phyloP scores from a whole-genome alignment of 2,329 filamentous ascomycete genomes.

The Penicillium verrucosum region DNA sequence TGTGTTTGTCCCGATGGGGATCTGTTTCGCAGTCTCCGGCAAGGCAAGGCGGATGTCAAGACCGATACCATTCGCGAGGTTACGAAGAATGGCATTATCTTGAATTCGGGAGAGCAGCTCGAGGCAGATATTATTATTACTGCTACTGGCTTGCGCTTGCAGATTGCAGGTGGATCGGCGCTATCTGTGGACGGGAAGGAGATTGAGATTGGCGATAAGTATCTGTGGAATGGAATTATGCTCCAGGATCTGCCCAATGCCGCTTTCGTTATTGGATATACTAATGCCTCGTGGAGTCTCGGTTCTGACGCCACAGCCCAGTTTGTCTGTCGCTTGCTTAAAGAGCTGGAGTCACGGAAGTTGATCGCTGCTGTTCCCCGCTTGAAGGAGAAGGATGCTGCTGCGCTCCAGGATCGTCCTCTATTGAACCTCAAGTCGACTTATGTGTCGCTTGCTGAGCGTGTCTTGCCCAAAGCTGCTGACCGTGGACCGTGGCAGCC shows the following conservation, averaged over 20 bases:
- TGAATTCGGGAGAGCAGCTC: constrained; percentile 44
- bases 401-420: constrained; percentile 26
- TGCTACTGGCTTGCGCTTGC: constrained; percentile 44
- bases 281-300: constrained; percentile 46
- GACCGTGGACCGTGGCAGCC: constrained; percentile 42
- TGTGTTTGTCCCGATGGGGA: constrained; percentile 65
- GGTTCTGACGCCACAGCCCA: constrained; percentile 45
- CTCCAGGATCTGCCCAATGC: constrained; percentile 46
- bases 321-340: constrained; percentile 38
- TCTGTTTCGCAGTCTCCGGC: constrained; percentile 53
- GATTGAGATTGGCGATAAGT: constrained; percentile 35
- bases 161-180: constrained; percentile 37
- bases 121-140: constrained; percentile 46
- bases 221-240: constrained; percentile 45
- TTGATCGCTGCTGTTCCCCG: constrained; percentile 29
- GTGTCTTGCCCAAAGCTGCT: constrained; percentile 37
- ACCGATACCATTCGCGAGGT: constrained; percentile 55
- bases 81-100: constrained; percentile 48
- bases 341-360: constrained; percentile 29
- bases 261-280: constrained; percentile 43
- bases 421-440: constrained; percentile 42
- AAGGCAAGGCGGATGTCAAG: constrained; percentile 52
- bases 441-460: constrained; percentile 38
- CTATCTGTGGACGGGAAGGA: constrained; percentile 40
- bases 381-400: constrained; percentile 15